Evolutionary conservation across 2,329 filamentous ascomycete species (phyloP).

Genomic region (Trichophyton benhamiae): DNA sequence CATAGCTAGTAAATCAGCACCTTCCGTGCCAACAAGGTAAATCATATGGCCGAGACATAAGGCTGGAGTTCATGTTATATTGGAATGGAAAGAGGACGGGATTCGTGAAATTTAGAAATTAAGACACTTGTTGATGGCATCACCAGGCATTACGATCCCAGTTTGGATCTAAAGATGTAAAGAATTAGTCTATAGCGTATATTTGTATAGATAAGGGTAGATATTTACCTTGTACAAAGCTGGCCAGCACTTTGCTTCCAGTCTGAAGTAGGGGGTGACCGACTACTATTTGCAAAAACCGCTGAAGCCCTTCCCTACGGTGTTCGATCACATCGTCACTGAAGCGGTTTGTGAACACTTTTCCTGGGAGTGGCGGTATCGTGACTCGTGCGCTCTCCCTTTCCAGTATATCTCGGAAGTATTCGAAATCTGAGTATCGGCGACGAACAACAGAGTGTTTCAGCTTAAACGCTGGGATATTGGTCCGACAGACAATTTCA

Average conservation of each 20-base stretch:
- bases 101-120: too few relatives aligned
- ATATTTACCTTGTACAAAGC: conserved; percentile 80
- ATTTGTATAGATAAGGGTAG: background rate
- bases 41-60: background rate
- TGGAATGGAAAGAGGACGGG: background rate
- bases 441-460: conserved; percentile 77
- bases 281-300: conserved; percentile 94
- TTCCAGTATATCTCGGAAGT: conserved; percentile 96
- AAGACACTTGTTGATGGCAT: conserved; percentile 1
- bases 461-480: conserved; percentile 97
- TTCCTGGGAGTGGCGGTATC: conserved; percentile 88
- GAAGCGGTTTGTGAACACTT: conserved; percentile 96
- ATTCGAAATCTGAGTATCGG: conserved; percentile 96
- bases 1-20: background rate
- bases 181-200: background rate
- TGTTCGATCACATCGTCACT: conserved; percentile 98
- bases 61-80: background rate
- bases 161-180: conserved; percentile 35
- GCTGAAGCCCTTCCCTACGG: conserved; percentile 75
- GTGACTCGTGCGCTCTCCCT: conserved; percentile 87
- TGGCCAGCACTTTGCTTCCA: conserved; percentile 88
- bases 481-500: conserved; percentile 93
- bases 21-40: background rate
- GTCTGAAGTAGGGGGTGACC: conserved; percentile 94
- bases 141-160: conserved; percentile 88